phyloP scores from a whole-genome alignment of 768 basidiomycete species.

The Phanerochaete carnosa region DNA sequence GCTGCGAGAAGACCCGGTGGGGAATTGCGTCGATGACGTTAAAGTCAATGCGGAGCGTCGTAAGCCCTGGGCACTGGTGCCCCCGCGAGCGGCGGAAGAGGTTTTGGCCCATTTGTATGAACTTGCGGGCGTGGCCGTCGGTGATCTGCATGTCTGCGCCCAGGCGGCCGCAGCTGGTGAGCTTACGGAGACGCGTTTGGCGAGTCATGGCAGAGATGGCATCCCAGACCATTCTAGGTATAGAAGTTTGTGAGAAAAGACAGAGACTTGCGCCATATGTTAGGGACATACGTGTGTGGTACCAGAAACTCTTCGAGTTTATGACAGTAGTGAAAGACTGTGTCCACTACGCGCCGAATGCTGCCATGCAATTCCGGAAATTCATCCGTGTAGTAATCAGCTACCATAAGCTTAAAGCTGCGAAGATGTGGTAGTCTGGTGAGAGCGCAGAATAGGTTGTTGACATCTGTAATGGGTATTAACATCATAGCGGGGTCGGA shows the following conservation, averaged over 20 bases:
- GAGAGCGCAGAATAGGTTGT: not conserved
- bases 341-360: not conserved
- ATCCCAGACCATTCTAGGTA: not conserved
- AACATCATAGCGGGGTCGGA: not conserved
- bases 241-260: not conserved
- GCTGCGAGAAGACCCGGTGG: not conserved
- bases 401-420: not conserved
- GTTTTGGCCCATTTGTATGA: not conserved
- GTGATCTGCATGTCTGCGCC: not conserved
- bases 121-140: not conserved
- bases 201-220: not conserved
- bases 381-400: not conserved
- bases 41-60: not conserved
- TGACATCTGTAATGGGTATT: not conserved
- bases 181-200: not conserved
- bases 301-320: not conserved
- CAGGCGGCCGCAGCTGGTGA: not conserved
- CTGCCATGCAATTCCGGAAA: not conserved
- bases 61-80: not conserved
- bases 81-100: not conserved
- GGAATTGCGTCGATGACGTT: not conserved
- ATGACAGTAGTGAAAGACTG: not conserved
- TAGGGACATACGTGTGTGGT: not conserved
- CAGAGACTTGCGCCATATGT: not conserved
- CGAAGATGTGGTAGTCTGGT: not conserved